These are phyloP conservation scores for Colletotrichum noveboracense DNA, from an alignment of 2,329 filamentous ascomycete species.

Conservation along the genomic window DNA sequence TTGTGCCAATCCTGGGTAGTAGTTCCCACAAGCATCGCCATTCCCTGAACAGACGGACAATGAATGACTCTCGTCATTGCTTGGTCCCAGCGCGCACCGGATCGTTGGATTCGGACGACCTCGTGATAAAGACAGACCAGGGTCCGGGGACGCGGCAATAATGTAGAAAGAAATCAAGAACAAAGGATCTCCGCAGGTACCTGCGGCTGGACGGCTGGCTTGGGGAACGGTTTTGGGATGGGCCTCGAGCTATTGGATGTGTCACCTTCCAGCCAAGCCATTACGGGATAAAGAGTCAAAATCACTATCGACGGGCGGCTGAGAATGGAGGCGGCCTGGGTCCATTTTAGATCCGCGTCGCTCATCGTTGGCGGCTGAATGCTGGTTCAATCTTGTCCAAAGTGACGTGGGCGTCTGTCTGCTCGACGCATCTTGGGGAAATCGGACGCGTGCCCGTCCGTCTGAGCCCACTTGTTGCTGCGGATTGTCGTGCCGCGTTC, in stretches of 20 bases:
- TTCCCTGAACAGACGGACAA: background rate
- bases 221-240: background rate
- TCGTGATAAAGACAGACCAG: conserved; percentile 12
- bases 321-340: background rate
- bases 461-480: background rate
- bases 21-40: background rate
- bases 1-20: background rate
- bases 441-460: background rate
- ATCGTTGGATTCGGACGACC: background rate
- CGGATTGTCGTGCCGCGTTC: background rate
- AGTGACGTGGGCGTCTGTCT: background rate
- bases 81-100: conserved; percentile 5
- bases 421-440: background rate
- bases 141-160: background rate
- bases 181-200: background rate
- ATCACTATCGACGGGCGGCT: background rate
- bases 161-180: background rate
- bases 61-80: background rate
- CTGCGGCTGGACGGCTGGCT: background rate
- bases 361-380: background rate
- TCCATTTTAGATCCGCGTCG: background rate
- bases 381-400: background rate
- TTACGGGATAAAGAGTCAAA: background rate
- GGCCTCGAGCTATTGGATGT: background rate
- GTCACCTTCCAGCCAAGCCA: background rate